Evolutionary conservation across 2,329 filamentous ascomycete species (phyloP).

Genomic region (Botrytis galanthina): DNA sequence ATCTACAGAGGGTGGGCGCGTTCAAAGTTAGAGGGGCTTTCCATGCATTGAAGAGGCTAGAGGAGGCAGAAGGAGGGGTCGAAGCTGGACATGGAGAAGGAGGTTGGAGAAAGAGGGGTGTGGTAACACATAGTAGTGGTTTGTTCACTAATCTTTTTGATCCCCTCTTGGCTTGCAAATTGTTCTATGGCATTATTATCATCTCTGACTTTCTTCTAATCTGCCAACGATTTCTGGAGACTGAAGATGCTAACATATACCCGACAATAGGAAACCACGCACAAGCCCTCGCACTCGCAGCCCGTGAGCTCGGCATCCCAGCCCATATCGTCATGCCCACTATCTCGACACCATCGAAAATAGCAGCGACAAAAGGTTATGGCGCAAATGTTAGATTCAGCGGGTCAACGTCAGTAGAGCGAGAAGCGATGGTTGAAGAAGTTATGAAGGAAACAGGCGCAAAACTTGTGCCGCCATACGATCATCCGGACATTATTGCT

Average conservation of each 20-base stretch:
- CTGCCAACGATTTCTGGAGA: not conserved
- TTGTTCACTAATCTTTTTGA: constrained; percentile 28
- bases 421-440: constrained; percentile 71
- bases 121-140: constrained; percentile 90
- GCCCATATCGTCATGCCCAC: constrained; percentile 89
- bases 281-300: constrained; percentile 85
- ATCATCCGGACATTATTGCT: constrained; percentile 87
- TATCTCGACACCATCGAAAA: constrained; percentile 84
- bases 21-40: constrained; percentile 94
- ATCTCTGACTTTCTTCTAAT: not conserved
- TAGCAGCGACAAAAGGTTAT: constrained; percentile 76
- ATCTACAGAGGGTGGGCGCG: constrained; percentile 83
- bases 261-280: constrained; percentile 76
- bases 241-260: not conserved
- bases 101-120: constrained; percentile 62
- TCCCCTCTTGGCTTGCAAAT: not conserved
- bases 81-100: constrained; percentile 60
- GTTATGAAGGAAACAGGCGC: constrained; percentile 72
- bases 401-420: constrained; percentile 75
- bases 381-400: constrained; percentile 78
- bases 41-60: constrained; percentile 73
- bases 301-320: constrained; percentile 67
- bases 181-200: not conserved
- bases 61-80: constrained; percentile 59
- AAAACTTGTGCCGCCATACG: constrained; percentile 82